Conservation (phyloP, 2,329 filamentous ascomycete species). For the Verticillium nubilum region DNA sequence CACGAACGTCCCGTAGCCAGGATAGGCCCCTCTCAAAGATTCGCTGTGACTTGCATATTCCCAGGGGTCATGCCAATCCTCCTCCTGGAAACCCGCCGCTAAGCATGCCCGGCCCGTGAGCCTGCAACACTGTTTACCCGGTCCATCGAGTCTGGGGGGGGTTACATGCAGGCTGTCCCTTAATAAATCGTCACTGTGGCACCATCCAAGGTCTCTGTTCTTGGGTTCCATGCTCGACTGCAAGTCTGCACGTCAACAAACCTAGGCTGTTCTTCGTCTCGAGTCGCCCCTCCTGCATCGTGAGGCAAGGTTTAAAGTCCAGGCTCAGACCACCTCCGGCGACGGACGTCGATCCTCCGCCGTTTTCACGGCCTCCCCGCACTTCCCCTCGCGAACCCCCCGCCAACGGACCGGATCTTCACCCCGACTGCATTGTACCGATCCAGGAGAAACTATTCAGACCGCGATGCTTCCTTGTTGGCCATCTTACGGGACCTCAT, state of each 20-base stretch:
- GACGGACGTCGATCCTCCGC: constrained; percentile 3
- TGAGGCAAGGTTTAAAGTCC: background rate
- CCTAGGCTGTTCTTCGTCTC: background rate
- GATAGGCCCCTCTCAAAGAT: background rate
- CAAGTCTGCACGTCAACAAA: background rate
- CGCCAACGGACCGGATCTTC: background rate
- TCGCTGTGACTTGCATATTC: background rate
- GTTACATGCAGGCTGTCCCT: background rate
- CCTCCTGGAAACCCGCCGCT: constrained; percentile 1
- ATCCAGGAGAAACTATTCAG: background rate
- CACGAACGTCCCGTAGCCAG: background rate
- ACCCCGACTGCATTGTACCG: background rate
- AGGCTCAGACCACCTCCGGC: background rate
- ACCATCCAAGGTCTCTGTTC: background rate
- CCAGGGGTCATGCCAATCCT: background rate
- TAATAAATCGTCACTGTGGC: background rate
- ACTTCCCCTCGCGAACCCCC: background rate
- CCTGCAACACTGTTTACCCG: constrained; percentile 1
- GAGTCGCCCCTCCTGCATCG: background rate
- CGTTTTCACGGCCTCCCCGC: background rate
- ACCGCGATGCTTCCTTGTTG: background rate
- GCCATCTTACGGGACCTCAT: background rate
- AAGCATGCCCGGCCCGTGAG: background rate
- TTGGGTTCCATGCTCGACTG: background rate
- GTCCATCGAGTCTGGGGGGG: background rate